phyloP scores from a whole-genome alignment of 2,329 filamentous ascomycete species.

The Trichoderma brevicompactum region DNA sequence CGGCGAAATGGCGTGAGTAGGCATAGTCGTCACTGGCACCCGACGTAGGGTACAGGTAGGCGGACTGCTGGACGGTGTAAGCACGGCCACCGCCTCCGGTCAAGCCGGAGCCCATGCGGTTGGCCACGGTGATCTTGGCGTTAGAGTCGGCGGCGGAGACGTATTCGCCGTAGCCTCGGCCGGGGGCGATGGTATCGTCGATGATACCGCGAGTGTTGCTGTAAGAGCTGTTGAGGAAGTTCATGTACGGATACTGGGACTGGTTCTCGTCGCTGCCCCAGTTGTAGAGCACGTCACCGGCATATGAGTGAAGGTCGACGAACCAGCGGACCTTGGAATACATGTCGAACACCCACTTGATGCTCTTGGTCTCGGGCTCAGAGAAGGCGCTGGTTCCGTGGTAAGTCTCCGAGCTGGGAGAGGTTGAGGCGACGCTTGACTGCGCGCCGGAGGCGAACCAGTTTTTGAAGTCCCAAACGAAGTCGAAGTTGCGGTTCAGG shows the following conservation, averaged over 20 bases:
- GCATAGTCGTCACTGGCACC: conserved; percentile 54
- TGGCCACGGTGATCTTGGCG: conserved; percentile 45
- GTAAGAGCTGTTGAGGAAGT: conserved; percentile 57
- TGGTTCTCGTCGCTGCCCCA: conserved; percentile 63
- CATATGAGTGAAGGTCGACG: conserved; percentile 61
- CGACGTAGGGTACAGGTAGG: conserved; percentile 51
- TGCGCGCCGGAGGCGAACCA: conserved; percentile 48
- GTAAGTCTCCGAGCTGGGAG: conserved; percentile 53
- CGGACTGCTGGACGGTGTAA: conserved; percentile 47
- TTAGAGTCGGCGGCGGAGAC: conserved; percentile 45
- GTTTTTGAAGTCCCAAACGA: conserved; percentile 57
- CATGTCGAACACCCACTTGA: conserved; percentile 56
- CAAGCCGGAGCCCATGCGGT: conserved; percentile 46
- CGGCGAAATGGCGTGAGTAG: conserved; percentile 46
- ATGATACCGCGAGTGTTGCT: conserved; percentile 56
- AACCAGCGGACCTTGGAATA: conserved; percentile 59
- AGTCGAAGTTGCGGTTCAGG: conserved; percentile 62
- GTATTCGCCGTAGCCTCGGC: conserved; percentile 52
- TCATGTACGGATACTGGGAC: conserved; percentile 50
- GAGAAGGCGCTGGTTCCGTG: conserved; percentile 57
- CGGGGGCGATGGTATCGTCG: conserved; percentile 39
- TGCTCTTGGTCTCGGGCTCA: conserved; percentile 60
- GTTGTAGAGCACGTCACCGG: conserved; percentile 56
- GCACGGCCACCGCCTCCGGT: conserved; percentile 16
- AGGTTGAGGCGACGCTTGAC: conserved; percentile 41